Conservation (phyloP, 495 filamentous ascomycete genomes). For the Aspergillus ellipticus region DNA sequence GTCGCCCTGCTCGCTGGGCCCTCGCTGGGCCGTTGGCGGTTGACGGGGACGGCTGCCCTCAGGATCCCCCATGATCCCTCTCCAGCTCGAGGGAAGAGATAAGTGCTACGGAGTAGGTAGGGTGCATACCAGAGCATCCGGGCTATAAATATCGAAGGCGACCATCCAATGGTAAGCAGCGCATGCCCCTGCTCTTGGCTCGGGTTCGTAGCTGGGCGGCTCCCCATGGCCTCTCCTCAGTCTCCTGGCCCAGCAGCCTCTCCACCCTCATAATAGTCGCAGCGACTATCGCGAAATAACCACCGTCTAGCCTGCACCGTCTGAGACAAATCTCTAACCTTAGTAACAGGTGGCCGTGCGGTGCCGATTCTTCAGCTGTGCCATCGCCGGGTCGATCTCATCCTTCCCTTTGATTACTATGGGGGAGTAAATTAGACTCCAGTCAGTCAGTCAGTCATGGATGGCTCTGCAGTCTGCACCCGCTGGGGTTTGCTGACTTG, state of each 20-base stretch:
- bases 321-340: slow-evolving; percentile 23
- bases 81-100: too few species aligned
- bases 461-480: too few species aligned
- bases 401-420: slow-evolving; percentile 17
- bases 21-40: too few species aligned
- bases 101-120: too few species aligned
- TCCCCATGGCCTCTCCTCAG: slow-evolving; percentile 1
- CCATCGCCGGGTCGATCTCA: slow-evolving; percentile 15
- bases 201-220: background rate
- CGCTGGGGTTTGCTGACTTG: too few species aligned
- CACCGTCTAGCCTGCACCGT: slow-evolving; percentile 10
- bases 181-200: slow-evolving; percentile 1
- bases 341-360: slow-evolving; percentile 15
- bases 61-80: too few species aligned
- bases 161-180: background rate
- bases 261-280: slow-evolving; percentile 1
- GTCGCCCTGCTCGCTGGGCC: too few species aligned
- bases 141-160: slow-evolving; percentile 1
- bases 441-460: background rate
- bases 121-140: background rate
- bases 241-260: background rate
- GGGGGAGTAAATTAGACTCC: background rate
- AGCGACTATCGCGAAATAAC: slow-evolving; percentile 4
- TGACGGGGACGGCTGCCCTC: too few species aligned
- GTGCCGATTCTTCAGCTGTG: slow-evolving; percentile 16